Evolutionary conservation across 257 asterid species (phyloP), one percentile per base, ranked within the genome.

Genomic region (Oldenlandia corymbosa): DNA sequence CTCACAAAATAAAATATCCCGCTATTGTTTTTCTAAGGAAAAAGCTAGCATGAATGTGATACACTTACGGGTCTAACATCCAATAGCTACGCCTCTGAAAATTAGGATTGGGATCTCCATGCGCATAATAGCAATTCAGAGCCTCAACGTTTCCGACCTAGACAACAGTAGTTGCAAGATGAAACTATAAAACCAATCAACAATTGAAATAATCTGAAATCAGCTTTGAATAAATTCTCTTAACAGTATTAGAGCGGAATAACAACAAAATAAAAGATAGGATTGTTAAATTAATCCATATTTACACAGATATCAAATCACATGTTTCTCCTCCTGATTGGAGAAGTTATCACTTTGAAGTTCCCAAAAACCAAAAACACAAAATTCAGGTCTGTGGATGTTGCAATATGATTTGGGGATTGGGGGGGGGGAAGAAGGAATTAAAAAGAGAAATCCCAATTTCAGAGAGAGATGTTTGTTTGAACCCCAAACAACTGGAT

Each of bases 71-170:
- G 57, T 93, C 85, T 82, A 93, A 80, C 80, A 87, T 90, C 99
- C 99, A 93, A 71, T 82, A 93, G 85, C 96, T 82, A 68, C 99
- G 97, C 68, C 99, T 85, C 81, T 84, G 95, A 76, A 93, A 88
- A 69, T 76, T 83, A 27, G 90, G 76, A 71, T 84, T 90, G 68
- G 77, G 86, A 71, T 81, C 94, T 62, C 97, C 96, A 74, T 87
- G 97, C 31, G 99, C 97, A 68, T 93, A 93, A 72, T 93, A 93
- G 80, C 99, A 93, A 62, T 90, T 90, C 48, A 93, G 70, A 65
- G 94, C 94, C 79, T 93, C 99, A 45, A 75, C 86, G 78, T 76
- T 83, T 68, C 97, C 99, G 57, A 93, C 99, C 99, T 93, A 81
- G 69, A 57, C 76, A 71, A 16, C 58, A 71, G 11, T 69, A 72